Percentiles rank a stretch among this genome's conserved stretches.
phyloP scores from a whole-genome alignment of 2,329 filamentous ascomycete species.

The Ceratocystiopsis sp. region DNA sequence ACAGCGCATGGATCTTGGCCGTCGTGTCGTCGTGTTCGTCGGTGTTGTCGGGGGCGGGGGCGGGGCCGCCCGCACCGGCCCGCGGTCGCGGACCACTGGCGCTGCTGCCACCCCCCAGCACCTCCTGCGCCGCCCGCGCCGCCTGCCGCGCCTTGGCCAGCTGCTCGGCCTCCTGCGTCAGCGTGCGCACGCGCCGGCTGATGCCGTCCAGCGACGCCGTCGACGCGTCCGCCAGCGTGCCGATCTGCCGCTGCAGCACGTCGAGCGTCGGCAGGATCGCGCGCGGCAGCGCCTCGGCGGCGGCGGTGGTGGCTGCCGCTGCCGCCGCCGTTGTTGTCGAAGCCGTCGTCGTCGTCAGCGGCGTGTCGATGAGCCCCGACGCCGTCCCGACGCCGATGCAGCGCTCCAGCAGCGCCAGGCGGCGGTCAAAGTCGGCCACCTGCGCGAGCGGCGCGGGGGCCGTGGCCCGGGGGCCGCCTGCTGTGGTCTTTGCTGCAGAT shows the following conservation, averaged over 20 bases:
- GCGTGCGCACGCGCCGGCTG: constrained; percentile 49
- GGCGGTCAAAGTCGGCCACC: constrained; percentile 73
- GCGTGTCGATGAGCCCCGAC: no score
- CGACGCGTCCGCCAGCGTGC: constrained; percentile 54
- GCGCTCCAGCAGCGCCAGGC: constrained; percentile 63
- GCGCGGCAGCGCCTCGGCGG: constrained; percentile 20
- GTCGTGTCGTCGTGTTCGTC: constrained; percentile 46
- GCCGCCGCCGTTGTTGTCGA: no score
- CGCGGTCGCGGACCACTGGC: no score
- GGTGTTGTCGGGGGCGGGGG: constrained; percentile 14
- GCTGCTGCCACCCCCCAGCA: constrained; percentile 32
- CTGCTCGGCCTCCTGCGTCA: constrained; percentile 56
- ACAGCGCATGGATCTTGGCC: constrained; percentile 80
- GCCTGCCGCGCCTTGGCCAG: constrained; percentile 48
- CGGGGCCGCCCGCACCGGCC: background rate
- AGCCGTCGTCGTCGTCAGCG: no score
- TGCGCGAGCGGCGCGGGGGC: constrained; percentile 49
- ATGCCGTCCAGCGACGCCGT: constrained; percentile 58
- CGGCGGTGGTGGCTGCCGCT: constrained; percentile 27
- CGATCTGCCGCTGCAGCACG: constrained; percentile 63
- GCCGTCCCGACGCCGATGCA: constrained; percentile 63
- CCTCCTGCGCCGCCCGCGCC: constrained; percentile 44
- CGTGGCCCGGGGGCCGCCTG: constrained; percentile 12
- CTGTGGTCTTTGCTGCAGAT: constrained; percentile 8
- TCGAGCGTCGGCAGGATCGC: constrained; percentile 74